These are phyloP conservation scores for Sindora glabra DNA, from an alignment of 306 rosid genomes.

Conservation along the genomic window DNA sequence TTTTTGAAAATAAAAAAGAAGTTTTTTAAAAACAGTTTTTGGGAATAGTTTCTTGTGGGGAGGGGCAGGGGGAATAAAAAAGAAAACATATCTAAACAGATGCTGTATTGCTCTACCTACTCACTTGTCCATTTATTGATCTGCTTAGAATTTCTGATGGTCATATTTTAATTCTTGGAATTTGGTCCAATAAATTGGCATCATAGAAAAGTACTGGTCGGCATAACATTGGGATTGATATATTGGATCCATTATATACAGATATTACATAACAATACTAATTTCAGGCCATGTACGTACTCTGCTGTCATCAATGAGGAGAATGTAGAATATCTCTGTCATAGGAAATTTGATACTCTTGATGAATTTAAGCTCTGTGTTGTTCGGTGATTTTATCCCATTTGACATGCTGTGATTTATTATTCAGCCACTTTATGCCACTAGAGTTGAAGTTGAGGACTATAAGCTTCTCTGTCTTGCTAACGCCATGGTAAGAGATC, in stretches of 20 bases:
- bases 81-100: background rate
- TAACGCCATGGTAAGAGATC: slow-evolving; percentile 24
- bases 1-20: too few species aligned
- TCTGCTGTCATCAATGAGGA: background rate
- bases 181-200: background rate
- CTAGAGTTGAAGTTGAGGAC: slow-evolving; percentile 38
- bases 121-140: background rate
- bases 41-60: too few species aligned
- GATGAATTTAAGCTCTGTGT: background rate
- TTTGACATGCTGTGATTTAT: background rate
- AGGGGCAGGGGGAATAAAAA: too few species aligned
- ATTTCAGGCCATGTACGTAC: background rate
- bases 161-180: background rate
- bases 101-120: background rate
- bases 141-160: background rate
- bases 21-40: too few species aligned
- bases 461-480: slow-evolving; percentile 36
- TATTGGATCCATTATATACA: background rate
- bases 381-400: background rate
- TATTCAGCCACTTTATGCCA: slow-evolving; percentile 30
- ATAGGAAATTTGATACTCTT: background rate
- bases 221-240: background rate
- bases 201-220: background rate
- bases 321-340: background rate
- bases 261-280: too few species aligned